Base-by-base conservation (phyloP, 495 filamentous ascomycete genomes). In the Ascodesmis nigricans region DNA sequence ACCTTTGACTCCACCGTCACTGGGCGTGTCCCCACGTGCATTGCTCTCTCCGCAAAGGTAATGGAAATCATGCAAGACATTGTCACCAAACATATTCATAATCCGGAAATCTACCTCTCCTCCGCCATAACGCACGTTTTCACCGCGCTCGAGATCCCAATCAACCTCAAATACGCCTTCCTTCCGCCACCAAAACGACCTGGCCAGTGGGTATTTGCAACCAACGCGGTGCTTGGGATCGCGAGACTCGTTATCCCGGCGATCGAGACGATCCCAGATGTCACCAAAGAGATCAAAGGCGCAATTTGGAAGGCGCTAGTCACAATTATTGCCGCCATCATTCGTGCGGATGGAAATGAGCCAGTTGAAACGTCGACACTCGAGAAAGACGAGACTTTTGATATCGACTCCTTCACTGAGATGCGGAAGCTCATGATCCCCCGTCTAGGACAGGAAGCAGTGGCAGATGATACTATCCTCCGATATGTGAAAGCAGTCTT, bases 1-100 rank as follows among this genome's bases (percentile, higher is more conserved):
- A 59, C 38, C 45, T 54, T 11, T 48, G 33, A 36, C 13, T 33
- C 37, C 1, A 50, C 38, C 6, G 31, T 33, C 3, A 26, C 42
- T 6, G 37, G n/a, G 3, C 34, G 57, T 34, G 31, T 50, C 22
- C 71, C 75, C 2, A 81, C 78, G 1, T 93, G 77, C 48, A 68
- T 97, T 31, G 81, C 87, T 11, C 66, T 95, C 46, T 82, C 82
- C 0, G 79, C 74, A 49, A 63, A 68, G 14, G 63, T 71, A 29
- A 87, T 90, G 58, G 59, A 63, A 10, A 61, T 82, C 21, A 52
- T 84, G 0, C 62, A 73, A 44, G 60, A 57, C 31, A 63, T 84
- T 18, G 57, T 82, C 13, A 47, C 68, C 13, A 57, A 64, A 11
- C 68, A 79, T 36, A 69, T 70, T 3, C 56, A 61, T 6, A 71